A percentile compares a stretch with the other conserved stretches of the same genome.
phyloP scores from a whole-genome alignment of 192 early-diverging fungal genomes.

The Podila verticillata region DNA sequence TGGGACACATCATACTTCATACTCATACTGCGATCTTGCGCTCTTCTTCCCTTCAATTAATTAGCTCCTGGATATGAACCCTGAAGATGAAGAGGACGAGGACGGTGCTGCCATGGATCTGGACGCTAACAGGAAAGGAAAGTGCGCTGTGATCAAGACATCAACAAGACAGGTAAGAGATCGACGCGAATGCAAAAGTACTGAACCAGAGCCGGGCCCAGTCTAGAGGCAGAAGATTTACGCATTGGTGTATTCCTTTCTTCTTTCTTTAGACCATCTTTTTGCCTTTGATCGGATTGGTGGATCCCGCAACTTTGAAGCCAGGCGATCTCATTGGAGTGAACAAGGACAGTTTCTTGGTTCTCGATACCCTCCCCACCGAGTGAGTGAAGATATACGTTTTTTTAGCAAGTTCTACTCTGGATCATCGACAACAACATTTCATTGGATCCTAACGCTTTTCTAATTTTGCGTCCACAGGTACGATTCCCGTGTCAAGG shows the following conservation, averaged over 20 bases:
- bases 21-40: not conserved
- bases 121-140: conserved; percentile 93
- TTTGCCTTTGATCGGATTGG: conserved; percentile 96
- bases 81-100: conserved; percentile 89
- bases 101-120: conserved; percentile 95
- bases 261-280: conserved; percentile 82
- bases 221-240: not conserved
- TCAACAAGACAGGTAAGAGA: conserved; percentile 84
- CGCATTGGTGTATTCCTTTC: not conserved
- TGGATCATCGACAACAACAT: not conserved
- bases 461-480: conserved; percentile 38
- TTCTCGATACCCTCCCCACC: conserved; percentile 95
- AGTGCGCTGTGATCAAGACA: conserved; percentile 97
- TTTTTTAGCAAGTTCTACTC: too few relatives aligned
- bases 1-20: too few relatives aligned
- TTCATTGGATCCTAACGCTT: not conserved
- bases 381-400: conserved; percentile 68
- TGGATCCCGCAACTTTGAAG: conserved; percentile 86
- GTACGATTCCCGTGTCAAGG: conserved; percentile 98
- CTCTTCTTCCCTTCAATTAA: conserved; percentile 6
- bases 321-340: conserved; percentile 98
- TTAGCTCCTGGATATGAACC: conserved; percentile 90
- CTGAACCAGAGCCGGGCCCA: too few relatives aligned
- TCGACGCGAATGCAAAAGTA: not conserved
- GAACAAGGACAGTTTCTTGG: conserved; percentile 97